Conservation (phyloP, 768 basidiomycete genomes). For the Calvatia gigantea region DNA sequence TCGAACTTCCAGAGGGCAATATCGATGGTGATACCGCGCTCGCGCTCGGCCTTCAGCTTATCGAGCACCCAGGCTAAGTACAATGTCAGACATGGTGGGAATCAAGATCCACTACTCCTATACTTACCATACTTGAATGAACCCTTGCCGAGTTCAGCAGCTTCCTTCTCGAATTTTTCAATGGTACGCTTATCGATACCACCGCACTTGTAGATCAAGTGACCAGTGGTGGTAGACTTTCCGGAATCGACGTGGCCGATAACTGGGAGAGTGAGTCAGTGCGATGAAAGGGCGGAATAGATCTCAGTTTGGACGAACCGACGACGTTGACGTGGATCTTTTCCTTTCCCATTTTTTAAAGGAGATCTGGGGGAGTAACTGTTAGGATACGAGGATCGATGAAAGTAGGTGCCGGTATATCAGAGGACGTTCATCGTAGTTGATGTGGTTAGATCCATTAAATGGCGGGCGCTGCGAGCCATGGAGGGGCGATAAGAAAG, state of each 20-base stretch:
- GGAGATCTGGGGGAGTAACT: slow-evolving; percentile 38
- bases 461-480: slow-evolving; percentile 3
- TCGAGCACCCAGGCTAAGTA: slow-evolving; percentile 96
- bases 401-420: slow-evolving; percentile 13
- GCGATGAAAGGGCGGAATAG: slow-evolving; percentile 22
- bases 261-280: slow-evolving; percentile 50
- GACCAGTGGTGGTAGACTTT: slow-evolving; percentile 99
- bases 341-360: slow-evolving; percentile 93
- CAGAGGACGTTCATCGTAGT: slow-evolving; percentile 20
- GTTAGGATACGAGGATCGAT: slow-evolving; percentile 27
- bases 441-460: slow-evolving; percentile 26
- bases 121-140: slow-evolving; percentile 96
- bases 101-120: slow-evolving; percentile 14
- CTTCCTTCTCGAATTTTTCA: slow-evolving; percentile 99
- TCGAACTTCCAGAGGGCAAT: slow-evolving; percentile 99
- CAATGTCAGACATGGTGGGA: slow-evolving; percentile 18
- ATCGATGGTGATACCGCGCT: slow-evolving; percentile 99
- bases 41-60: slow-evolving; percentile 99
- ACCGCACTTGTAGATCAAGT: slow-evolving; percentile 99
- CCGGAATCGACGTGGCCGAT: slow-evolving; percentile 99
- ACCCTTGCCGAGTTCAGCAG: slow-evolving; percentile 99
- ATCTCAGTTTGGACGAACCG: slow-evolving; percentile 52
- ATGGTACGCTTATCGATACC: slow-evolving; percentile 99
- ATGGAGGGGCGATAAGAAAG: slow-evolving; percentile 12
- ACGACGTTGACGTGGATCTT: slow-evolving; percentile 97